Percentiles rank a stretch among this genome's conserved stretches.
These are phyloP conservation scores for Penium margaritaceum DNA, from an alignment of 139 green algal genomes.

Conservation along the genomic window DNA sequence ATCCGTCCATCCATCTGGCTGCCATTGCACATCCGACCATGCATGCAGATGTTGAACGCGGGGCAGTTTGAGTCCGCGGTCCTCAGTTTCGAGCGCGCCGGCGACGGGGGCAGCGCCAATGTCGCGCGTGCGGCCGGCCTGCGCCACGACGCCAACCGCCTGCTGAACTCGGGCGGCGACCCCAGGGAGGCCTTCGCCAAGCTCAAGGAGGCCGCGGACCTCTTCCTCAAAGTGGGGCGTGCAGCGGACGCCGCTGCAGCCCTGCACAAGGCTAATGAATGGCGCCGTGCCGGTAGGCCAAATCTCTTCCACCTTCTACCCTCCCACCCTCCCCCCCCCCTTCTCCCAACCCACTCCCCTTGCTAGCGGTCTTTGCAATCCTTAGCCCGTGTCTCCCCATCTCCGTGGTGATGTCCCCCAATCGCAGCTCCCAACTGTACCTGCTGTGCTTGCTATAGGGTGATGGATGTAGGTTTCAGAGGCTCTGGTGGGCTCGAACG, in stretches of 20 bases:
- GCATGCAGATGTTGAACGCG: slow-evolving; percentile 26
- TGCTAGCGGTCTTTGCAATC: background rate
- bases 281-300: background rate
- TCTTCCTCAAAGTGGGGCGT: background rate
- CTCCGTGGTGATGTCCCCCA: background rate
- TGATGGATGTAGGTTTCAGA: no score
- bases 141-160: slow-evolving; percentile 5
- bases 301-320: no score
- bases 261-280: background rate
- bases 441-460: no score
- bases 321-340: no score
- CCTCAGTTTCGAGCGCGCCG: slow-evolving; percentile 16
- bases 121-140: slow-evolving; percentile 1
- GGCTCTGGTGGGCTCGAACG: no score
- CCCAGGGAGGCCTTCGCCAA: background rate
- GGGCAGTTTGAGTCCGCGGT: slow-evolving; percentile 5
- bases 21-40: no score
- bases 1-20: no score
- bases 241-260: background rate
- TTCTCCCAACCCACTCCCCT: no score
- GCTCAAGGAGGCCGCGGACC: background rate
- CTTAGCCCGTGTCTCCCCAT: background rate
- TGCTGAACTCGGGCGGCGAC: background rate
- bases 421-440: background rate
- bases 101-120: background rate